Evolutionary conservation across 148 eudicot species (phyloP), one percentile per base, ranked within the genome.

Genomic region (Rhododendron griersonianum): DNA sequence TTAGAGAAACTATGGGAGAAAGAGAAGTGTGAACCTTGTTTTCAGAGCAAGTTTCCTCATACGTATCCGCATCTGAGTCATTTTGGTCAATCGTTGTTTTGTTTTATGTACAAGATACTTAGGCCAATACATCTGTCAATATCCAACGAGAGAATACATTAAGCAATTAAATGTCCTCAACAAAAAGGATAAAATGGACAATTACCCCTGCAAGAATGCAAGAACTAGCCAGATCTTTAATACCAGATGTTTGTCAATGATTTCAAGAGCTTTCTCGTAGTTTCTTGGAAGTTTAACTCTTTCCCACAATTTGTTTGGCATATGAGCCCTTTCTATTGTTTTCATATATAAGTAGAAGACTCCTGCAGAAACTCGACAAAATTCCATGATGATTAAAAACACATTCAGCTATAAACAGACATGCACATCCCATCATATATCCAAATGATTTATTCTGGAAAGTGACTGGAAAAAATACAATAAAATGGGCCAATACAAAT

Each of bases 261-360:
- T 90, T 89, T 91, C 98, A 80, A 97, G 93, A 11, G 98, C 96
- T 85, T 94, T 92, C 80, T 91, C 89, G 75, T 97, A 97, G 88
- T 97, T 97, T 81, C 93, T 88, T 0, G 99, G 98, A 89, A 97
- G 86, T 90, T 95, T 97, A 82, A 97, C 91, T 89, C 99, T 92
- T 87, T 97, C 98, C 99, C 99, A 97, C 89, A 95, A 85, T 81
- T 97, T 95, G 88, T 95, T 94, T 61, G 99, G 99, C 95, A 97
- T 95, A 83, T 95, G 99, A 89, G 99, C 95, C 90, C 99, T 94
- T 87, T 97, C 99, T 81, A 95, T 95, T 19, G 98, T 97, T 83
- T 97, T 97, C 98, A 95, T 95, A 86, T 95, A 97, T 84, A 97
- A 90, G 88, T 94, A 95, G 79, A 97, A 93, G 67, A 97, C 94